These are phyloP conservation scores for Xerocomellus chrysenteron DNA, from an alignment of 768 basidiomycete genomes.

Conservation along the genomic window DNA sequence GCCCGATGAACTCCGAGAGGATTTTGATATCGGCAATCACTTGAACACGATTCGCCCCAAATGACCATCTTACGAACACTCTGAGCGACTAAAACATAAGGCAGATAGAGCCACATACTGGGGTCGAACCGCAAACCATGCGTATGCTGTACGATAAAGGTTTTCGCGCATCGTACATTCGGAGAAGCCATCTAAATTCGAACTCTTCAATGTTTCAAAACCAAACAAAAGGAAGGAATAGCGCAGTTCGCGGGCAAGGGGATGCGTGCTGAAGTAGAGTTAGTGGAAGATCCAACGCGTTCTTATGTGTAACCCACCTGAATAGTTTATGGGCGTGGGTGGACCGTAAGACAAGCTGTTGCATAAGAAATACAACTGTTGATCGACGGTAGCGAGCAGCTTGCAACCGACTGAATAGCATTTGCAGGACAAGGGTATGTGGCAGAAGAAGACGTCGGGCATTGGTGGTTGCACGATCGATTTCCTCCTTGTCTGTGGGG, in stretches of 20 bases:
- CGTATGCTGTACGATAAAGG: conserved; percentile 78
- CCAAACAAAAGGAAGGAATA: conserved; percentile 92
- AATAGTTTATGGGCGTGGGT: conserved; percentile 64
- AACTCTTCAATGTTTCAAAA: conserved; percentile 88
- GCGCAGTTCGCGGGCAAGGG: conserved; percentile 84
- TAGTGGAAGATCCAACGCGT: background rate
- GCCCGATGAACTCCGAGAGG: conserved; percentile 77
- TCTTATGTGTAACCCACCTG: conserved; percentile 52
- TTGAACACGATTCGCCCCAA: conserved; percentile 91
- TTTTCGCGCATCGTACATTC: conserved; percentile 73
- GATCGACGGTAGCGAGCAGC: conserved; percentile 87
- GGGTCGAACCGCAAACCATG: conserved; percentile 92
- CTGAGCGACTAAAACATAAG: background rate
- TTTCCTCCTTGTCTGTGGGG: conserved; percentile 82
- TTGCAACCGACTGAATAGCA: conserved; percentile 90
- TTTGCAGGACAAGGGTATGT: conserved; percentile 80
- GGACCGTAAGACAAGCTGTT: conserved; percentile 82
- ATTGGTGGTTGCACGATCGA: conserved; percentile 67
- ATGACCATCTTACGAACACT: conserved; percentile 76
- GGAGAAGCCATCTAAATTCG: conserved; percentile 77
- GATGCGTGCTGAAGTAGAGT: conserved; percentile 67
- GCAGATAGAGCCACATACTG: conserved; percentile 58
- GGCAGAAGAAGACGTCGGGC: conserved; percentile 79
- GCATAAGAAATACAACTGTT: conserved; percentile 81
- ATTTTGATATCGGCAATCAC: conserved; percentile 86